These are phyloP conservation scores for Physocladia obscura DNA, from an alignment of 192 early-diverging fungal genomes.

Conservation along the genomic window DNA sequence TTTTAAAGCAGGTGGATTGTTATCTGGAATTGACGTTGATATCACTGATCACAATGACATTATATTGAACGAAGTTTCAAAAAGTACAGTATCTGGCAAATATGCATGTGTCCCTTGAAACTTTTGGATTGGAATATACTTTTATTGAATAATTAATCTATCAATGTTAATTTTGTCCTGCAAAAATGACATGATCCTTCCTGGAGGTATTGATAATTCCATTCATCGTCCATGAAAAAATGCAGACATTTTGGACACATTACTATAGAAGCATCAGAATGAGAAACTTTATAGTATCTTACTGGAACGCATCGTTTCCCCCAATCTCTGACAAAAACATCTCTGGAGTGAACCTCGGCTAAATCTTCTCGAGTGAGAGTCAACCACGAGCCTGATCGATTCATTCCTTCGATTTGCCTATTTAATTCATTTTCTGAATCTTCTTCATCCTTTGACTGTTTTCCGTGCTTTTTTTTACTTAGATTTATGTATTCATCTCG, in stretches of 20 bases:
- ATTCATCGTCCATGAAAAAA: slow-evolving; percentile 60
- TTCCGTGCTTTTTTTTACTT: slow-evolving; percentile 1
- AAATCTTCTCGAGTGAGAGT: slow-evolving; percentile 36
- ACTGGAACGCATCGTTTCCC: slow-evolving; percentile 32
- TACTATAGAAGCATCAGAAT: slow-evolving; percentile 37
- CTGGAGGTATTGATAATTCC: slow-evolving; percentile 48
- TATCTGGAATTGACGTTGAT: slow-evolving; percentile 32
- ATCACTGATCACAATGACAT: neutral
- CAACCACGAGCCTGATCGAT: slow-evolving; percentile 30
- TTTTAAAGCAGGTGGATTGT: slow-evolving; percentile 25
- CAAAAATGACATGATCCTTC: slow-evolving; percentile 55
- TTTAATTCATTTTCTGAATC: slow-evolving; percentile 33
- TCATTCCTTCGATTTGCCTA: slow-evolving; percentile 32
- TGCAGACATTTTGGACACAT: slow-evolving; percentile 46
- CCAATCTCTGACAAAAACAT: slow-evolving; percentile 48
- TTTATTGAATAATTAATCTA: neutral
- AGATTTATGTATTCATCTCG: no score
- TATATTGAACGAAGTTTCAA: slow-evolving; percentile 16
- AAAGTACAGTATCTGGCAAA: slow-evolving; percentile 16
- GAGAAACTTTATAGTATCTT: slow-evolving; percentile 42
- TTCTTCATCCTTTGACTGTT: slow-evolving; percentile 14
- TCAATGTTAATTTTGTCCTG: slow-evolving; percentile 18
- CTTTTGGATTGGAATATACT: neutral
- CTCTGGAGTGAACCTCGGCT: slow-evolving; percentile 33
- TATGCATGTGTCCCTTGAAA: neutral